Base-by-base conservation (phyloP, 371 early-diverging fungal species). In the Sporodiniella umbellata region DNA sequence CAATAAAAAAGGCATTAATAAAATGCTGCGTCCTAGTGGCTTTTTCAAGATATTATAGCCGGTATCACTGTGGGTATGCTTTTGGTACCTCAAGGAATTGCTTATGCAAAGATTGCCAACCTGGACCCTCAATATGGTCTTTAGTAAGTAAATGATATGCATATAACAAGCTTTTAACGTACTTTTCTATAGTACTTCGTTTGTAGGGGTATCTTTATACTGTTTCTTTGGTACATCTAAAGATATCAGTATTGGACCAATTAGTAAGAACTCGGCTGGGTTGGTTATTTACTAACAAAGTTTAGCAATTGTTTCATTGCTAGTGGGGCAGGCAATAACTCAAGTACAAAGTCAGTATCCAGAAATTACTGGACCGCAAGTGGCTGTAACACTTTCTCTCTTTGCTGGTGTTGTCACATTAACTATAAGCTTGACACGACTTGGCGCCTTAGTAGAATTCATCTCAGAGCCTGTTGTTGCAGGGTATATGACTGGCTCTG, bases 41-140 rank as follows among this genome's bases (percentile, higher is more conserved):
- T 93, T 12, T 12, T 81, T 11, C 86, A 89, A 38, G 95, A 96
- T 56, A 33, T 84, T 5, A 79, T 96, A 49, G 92, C 95, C 4
- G 96, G 94, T 17, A 35, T 89, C 21, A 94, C 95, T 2, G 89
- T 94, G 22, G 93, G 90, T 4, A 72, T 89, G 25, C 77, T 95
- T 8, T 80, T 90, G 8, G 83, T 95, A 11, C 94, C 93, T 14
- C 95, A 95, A 62, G 78, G 84, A 11, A 84, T 90, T 72, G 89
- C 86, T 12, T 89, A 90, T 55, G 86, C 96, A 21, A 90, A 86
- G 63, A 66, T 95, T 14, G 94, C 93, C 4, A 72, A 66, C 15
- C 75, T 95, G 10, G 86, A 88, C 26, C 81, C 56, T 7, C 67
- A 70, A 59, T 70, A 70, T 47, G 71, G 71, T 12, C 48, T 70